A percentile compares a stretch with the other conserved stretches of the same genome.
Evolutionary conservation across 1,284 basidiomycete species (phyloP).

Genomic region (Testicularia cyperi): DNA sequence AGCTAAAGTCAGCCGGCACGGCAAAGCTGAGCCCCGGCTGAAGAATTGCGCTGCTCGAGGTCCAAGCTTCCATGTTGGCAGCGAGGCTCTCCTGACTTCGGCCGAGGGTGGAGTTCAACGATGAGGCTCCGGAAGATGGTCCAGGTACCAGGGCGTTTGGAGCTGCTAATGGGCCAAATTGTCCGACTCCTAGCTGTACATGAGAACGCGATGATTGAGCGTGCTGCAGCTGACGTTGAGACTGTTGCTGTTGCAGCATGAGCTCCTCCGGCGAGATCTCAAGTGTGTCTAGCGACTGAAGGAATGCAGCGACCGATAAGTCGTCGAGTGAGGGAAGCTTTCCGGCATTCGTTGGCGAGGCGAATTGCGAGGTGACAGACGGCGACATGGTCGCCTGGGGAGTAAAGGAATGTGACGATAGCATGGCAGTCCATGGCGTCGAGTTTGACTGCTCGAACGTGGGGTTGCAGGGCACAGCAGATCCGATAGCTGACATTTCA

Average conservation of each 20-base stretch:
- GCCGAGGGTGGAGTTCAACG: neutral
- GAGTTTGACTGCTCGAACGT: too few species aligned
- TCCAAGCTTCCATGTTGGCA: conserved; percentile 22
- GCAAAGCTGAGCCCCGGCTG: conserved; percentile 51
- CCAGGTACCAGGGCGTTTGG: neutral
- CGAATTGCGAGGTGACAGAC: neutral
- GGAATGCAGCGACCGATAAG: conserved; percentile 53
- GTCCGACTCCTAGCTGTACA: too few species aligned
- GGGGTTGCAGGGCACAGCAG: too few species aligned
- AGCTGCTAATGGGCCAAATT: too few species aligned
- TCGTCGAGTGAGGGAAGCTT: conserved; percentile 42
- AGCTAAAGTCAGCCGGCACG: conserved; percentile 56
- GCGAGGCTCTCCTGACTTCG: neutral
- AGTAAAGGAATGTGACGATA: neutral
- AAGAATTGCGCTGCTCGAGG: conserved; percentile 38
- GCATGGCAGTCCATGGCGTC: too few species aligned
- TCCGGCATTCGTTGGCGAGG: neutral
- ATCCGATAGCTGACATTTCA: too few species aligned
- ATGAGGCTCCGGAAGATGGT: neutral
- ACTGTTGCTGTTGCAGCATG: conserved; percentile 21
- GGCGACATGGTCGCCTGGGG: neutral
- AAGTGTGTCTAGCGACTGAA: conserved; percentile 56
- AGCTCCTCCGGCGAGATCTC: conserved; percentile 52
- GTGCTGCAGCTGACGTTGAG: neutral
- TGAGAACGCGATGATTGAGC: neutral